A percentile compares a stretch with the other conserved stretches of the same genome.
Conservation (phyloP, 768 basidiomycete species). For the Mycena albidolilacea region DNA sequence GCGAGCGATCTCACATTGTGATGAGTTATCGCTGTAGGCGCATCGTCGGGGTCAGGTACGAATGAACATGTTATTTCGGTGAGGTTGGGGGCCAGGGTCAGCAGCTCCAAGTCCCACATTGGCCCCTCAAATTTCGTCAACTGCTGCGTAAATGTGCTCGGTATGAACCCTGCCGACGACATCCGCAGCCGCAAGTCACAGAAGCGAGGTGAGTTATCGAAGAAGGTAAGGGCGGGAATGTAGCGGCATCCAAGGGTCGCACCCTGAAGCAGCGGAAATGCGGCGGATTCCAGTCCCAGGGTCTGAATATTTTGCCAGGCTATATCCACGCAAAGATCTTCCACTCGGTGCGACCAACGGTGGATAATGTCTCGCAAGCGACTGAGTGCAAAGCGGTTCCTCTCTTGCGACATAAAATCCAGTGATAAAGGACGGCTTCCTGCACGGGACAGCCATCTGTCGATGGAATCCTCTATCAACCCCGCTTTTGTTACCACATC, state of each 20-base stretch:
- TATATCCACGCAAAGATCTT: not conserved
- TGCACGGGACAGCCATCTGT: not conserved
- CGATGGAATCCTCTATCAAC: not conserved
- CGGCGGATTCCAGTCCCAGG: not conserved
- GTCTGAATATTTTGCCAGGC: not conserved
- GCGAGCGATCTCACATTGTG: not conserved
- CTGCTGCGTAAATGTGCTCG: not conserved
- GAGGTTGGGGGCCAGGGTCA: not conserved
- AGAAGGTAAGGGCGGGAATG: not conserved
- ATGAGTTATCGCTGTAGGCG: not conserved
- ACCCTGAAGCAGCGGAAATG: slow-evolving; percentile 12
- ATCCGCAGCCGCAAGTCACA: not conserved
- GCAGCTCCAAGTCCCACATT: not conserved
- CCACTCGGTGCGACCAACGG: not conserved
- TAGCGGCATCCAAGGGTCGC: not conserved
- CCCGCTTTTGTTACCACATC: not conserved
- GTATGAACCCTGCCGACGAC: not conserved
- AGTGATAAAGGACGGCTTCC: not conserved
- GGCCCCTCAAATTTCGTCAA: slow-evolving; percentile 10
- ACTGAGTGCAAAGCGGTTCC: not conserved
- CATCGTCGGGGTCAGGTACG: not conserved
- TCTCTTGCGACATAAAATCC: not conserved
- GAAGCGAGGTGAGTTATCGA: not conserved
- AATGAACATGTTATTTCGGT: not conserved
- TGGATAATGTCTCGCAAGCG: slow-evolving; percentile 12